phyloP scores from a whole-genome alignment of 768 basidiomycete species.

The Russula earlei region DNA sequence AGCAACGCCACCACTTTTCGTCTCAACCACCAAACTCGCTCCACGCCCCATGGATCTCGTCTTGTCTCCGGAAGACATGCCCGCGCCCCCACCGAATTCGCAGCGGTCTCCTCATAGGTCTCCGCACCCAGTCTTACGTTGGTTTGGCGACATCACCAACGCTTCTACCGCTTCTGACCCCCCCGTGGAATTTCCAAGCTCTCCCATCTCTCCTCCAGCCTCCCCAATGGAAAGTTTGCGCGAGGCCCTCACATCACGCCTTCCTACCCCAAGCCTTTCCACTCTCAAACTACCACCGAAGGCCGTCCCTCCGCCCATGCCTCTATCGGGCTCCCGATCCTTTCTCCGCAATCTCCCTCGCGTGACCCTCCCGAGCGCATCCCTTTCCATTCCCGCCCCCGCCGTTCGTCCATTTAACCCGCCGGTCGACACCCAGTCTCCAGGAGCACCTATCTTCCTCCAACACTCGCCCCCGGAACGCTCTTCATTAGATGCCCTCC shows the following conservation, averaged over 20 bases:
- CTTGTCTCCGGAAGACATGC: conserved; percentile 6
- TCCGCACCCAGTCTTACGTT: conserved; percentile 33
- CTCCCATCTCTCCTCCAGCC: conserved; percentile 8
- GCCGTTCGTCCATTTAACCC: conserved; percentile 15
- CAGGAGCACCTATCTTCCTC: conserved; percentile 29
- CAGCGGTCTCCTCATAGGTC: conserved; percentile 12
- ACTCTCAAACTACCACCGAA: conserved; percentile 20
- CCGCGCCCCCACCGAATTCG: conserved; percentile 7
- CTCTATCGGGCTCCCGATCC: conserved; percentile 38
- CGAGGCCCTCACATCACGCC: conserved; percentile 28
- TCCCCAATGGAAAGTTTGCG: conserved; percentile 28
- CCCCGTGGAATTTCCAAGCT: conserved; percentile 31
- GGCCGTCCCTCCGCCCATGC: conserved; percentile 30
- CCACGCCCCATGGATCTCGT: not conserved
- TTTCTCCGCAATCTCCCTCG: conserved; percentile 48
- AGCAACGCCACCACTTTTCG: not conserved
- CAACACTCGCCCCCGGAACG: conserved; percentile 32
- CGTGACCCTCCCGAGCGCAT: conserved; percentile 53
- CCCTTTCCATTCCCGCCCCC: conserved; percentile 35
- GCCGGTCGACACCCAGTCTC: conserved; percentile 24
- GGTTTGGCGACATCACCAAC: conserved; percentile 33
- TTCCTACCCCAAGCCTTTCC: conserved; percentile 24
- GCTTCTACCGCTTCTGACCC: conserved; percentile 31
- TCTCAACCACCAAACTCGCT: not conserved
- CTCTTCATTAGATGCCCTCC: conserved; percentile 52